Conservation (phyloP, 345 rosid species). For the Eucalyptus curtisii region DNA sequence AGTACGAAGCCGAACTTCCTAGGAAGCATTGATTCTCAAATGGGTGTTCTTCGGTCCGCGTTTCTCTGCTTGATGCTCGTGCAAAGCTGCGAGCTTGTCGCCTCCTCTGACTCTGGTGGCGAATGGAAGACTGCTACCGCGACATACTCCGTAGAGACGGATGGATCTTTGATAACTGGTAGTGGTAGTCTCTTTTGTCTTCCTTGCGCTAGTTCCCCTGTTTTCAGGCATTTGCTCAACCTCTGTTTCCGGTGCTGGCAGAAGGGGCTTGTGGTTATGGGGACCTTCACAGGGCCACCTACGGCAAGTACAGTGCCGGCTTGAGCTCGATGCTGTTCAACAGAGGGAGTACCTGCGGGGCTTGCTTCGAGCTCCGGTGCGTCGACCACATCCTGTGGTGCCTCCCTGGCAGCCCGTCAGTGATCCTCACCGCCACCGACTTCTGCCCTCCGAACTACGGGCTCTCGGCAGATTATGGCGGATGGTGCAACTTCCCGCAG, state of each 20-base stretch:
- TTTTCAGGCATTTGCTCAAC: background rate
- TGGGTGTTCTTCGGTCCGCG: slow-evolving; percentile 22
- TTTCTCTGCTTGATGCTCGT: slow-evolving; percentile 22
- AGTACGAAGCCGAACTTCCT: background rate
- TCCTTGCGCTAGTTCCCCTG: background rate
- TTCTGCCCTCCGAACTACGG: slow-evolving; percentile 92
- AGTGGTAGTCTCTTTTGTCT: slow-evolving; percentile 2
- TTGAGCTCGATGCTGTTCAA: slow-evolving; percentile 70
- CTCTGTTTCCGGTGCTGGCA: slow-evolving; percentile 6
- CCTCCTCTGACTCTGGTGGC: slow-evolving; percentile 9
- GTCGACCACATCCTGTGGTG: slow-evolving; percentile 88
- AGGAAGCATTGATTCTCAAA: background rate
- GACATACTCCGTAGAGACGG: slow-evolving; percentile 50
- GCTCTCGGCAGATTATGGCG: slow-evolving; percentile 72
- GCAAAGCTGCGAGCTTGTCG: slow-evolving; percentile 12
- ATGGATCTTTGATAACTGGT: slow-evolving; percentile 41
- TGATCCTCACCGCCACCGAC: slow-evolving; percentile 79
- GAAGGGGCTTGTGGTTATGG: slow-evolving; percentile 97
- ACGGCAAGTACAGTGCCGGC: slow-evolving; percentile 68
- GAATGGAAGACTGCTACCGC: slow-evolving; percentile 88
- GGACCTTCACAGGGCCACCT: slow-evolving; percentile 58
- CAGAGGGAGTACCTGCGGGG: slow-evolving; percentile 83
- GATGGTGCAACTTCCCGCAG: slow-evolving; percentile 92
- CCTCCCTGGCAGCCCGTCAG: slow-evolving; percentile 71
- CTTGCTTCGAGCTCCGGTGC: slow-evolving; percentile 80